Base-by-base conservation (phyloP, 768 basidiomycete species). In the Collybia nuda region DNA sequence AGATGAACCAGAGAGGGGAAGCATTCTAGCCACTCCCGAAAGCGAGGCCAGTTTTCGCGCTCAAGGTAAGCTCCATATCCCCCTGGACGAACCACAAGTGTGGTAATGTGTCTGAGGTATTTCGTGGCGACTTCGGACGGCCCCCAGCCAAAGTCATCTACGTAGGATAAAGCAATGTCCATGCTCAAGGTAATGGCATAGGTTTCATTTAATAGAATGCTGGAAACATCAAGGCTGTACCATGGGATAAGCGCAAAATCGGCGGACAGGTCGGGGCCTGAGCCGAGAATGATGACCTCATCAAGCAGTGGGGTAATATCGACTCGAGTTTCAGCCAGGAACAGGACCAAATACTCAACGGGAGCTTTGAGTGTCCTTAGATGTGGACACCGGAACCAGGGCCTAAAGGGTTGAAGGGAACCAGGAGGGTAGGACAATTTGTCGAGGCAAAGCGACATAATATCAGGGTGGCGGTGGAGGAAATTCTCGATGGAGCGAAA, bases 1-100 rank as follows among this genome's bases (percentile, higher is more conserved):
- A 48, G 22, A 18, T 48, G 21, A 8, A 19, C 37, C 3, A 48
- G 22, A 26, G 22, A 19, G 9, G 36, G 14, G 22, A 48, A 48
- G 17, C 47, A 48, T 7, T 48, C 47, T 22, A 48, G 24, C 47
- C 47, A 48, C 47, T 40, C 47, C 21, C 24, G 19, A 48, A 47
- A 32, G 32, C 32, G 32, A 11, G 32, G 32, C 32, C 32, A 32
- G 32, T 32, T 32, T 11, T 32, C 32, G 14, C 32, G 32, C 14
- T 32, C 32, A 11, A 32, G 32, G 14, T 32, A 32, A 11, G 32
- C 32, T 9, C 32, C 32, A 32, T 32, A 32, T 32, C 32, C 32
- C 9, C 32, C 32, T 32, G 32, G 32, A 32, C 32, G 32, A 32
- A 32, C 9, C 32, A 32, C 32, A 32, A 32, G 32, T 11, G 32